A percentile compares a stretch with the other conserved stretches of the same genome.
phyloP scores from a whole-genome alignment of 306 rosid species.

The Vachellia pachyceras region DNA sequence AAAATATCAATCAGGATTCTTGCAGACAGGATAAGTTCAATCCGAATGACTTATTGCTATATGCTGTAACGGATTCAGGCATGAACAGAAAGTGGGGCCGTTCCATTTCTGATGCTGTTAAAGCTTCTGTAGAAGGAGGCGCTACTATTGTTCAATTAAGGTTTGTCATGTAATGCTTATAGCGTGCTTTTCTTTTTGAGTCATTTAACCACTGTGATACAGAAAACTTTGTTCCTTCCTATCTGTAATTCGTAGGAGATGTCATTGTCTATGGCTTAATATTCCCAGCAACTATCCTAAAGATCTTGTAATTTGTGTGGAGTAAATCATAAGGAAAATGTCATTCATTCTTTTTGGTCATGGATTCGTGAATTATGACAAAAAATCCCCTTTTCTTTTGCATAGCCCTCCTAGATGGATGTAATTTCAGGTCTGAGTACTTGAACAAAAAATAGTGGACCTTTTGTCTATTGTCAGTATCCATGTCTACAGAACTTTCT shows the following conservation, averaged over 20 bases:
- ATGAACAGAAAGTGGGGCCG: slow-evolving; percentile 93
- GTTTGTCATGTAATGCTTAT: slow-evolving; percentile 47
- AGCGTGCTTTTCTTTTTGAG: slow-evolving; percentile 3
- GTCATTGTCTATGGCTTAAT: slow-evolving; percentile 11
- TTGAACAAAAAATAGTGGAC: background rate
- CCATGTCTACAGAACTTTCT: slow-evolving; percentile 7
- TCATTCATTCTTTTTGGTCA: background rate
- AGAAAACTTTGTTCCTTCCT: slow-evolving; percentile 15
- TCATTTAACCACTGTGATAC: slow-evolving; percentile 16
- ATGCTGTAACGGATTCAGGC: slow-evolving; percentile 86
- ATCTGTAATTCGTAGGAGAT: background rate
- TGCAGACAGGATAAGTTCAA: slow-evolving; percentile 59
- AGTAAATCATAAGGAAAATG: background rate
- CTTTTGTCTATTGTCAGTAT: slow-evolving; percentile 6
- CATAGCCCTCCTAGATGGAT: background rate
- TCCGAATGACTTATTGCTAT: slow-evolving; percentile 69
- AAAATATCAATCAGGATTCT: slow-evolving; percentile 48
- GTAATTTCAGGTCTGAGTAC: slow-evolving; percentile 12
- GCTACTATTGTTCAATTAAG: slow-evolving; percentile 92
- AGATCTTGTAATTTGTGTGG: slow-evolving; percentile 24
- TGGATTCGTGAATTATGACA: background rate
- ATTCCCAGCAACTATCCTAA: slow-evolving; percentile 12
- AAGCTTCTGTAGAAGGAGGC: slow-evolving; percentile 89
- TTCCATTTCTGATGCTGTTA: slow-evolving; percentile 86
- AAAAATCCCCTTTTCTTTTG: background rate